Conservation (phyloP, 805 yeast species). For the Hanseniaspora clermontiae region DNA sequence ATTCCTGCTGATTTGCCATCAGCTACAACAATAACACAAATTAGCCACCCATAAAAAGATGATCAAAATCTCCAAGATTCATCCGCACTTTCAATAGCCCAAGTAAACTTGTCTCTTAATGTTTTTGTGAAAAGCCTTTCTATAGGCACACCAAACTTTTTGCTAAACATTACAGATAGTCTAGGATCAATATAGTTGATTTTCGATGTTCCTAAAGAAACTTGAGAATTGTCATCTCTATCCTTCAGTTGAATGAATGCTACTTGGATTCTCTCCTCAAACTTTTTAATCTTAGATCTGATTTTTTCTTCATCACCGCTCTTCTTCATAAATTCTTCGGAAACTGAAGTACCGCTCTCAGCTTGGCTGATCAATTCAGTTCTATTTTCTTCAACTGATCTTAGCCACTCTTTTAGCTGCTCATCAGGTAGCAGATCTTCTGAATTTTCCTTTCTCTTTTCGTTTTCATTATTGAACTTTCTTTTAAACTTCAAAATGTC, state of each 20-base stretch:
- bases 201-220: slow-evolving; percentile 84
- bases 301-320: slow-evolving; percentile 51
- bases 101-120: slow-evolving; percentile 76
- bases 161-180: slow-evolving; percentile 75
- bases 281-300: slow-evolving; percentile 52
- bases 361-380: slow-evolving; percentile 45
- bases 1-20: no score
- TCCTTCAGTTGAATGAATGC: slow-evolving; percentile 70
- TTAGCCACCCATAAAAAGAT: background rate
- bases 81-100: slow-evolving; percentile 91
- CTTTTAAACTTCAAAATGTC: slow-evolving; percentile 52
- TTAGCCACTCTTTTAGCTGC: slow-evolving; percentile 47
- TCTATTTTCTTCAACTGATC: slow-evolving; percentile 40
- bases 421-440: slow-evolving; percentile 41
- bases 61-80: slow-evolving; percentile 69
- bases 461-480: slow-evolving; percentile 66
- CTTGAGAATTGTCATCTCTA: slow-evolving; percentile 87
- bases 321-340: slow-evolving; percentile 44
- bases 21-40: background rate
- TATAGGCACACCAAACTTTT: slow-evolving; percentile 75
- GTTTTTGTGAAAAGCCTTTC: slow-evolving; percentile 88
- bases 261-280: slow-evolving; percentile 58
- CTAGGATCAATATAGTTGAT: slow-evolving; percentile 93
- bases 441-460: slow-evolving; percentile 48
- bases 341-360: slow-evolving; percentile 33